Percentiles rank a stretch among this genome's conserved stretches.
These are phyloP conservation scores for Coemansia guatemalensis DNA, from an alignment of 192 early-diverging fungal genomes.

Conservation along the genomic window DNA sequence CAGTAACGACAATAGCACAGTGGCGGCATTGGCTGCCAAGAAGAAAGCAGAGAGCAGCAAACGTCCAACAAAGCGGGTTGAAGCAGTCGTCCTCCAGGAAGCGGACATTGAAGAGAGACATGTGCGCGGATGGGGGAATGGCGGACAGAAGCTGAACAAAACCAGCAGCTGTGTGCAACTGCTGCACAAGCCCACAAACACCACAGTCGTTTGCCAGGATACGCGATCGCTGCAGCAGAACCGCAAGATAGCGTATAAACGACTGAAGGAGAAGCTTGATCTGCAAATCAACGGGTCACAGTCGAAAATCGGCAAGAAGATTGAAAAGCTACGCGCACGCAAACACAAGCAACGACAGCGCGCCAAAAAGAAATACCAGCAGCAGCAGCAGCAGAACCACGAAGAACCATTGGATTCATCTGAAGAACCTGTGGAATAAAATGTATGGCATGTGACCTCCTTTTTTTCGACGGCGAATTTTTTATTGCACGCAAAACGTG, in stretches of 20 bases:
- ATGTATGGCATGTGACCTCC: constrained; percentile 4
- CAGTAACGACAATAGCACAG: background rate
- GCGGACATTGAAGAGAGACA: constrained; percentile 73
- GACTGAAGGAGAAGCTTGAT: constrained; percentile 67
- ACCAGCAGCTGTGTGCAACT: constrained; percentile 73
- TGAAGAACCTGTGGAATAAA: too few species aligned
- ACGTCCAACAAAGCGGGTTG: background rate
- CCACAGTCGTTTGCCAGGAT: constrained; percentile 65
- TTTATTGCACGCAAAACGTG: background rate
- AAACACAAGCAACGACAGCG: constrained; percentile 58
- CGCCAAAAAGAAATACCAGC: constrained; percentile 60
- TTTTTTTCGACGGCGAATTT: constrained; percentile 8
- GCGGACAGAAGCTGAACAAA: constrained; percentile 82
- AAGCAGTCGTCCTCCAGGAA: constrained; percentile 59
- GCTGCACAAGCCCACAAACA: constrained; percentile 69
- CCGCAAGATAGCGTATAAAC: constrained; percentile 66
- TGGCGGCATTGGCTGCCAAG: constrained; percentile 1
- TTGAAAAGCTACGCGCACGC: constrained; percentile 59
- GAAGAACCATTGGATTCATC: too few species aligned
- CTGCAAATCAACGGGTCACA: constrained; percentile 61
- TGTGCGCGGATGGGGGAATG: constrained; percentile 75
- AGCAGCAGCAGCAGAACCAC: background rate
- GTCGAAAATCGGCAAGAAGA: constrained; percentile 63
- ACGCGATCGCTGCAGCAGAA: constrained; percentile 72
- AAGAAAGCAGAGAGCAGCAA: background rate